A percentile compares a stretch with the other conserved stretches of the same genome.
These are phyloP conservation scores for Aspergillus incahuasiensis DNA, from an alignment of 495 filamentous ascomycete species.

Conservation along the genomic window DNA sequence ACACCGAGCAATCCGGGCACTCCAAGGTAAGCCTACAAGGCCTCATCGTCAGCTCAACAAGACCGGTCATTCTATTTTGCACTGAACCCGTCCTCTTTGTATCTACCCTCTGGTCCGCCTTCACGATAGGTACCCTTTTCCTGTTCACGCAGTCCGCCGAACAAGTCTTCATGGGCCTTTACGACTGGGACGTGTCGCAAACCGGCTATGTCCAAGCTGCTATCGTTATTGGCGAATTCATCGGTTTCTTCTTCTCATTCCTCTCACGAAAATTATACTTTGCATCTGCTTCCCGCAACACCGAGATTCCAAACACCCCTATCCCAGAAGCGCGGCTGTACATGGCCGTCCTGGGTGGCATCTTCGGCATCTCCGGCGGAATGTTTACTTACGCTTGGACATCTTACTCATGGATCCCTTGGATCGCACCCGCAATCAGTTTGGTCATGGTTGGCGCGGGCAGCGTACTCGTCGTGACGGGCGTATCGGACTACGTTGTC, in stretches of 20 bases:
- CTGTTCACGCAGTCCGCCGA: slow-evolving; percentile 44
- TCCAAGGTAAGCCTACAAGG: slow-evolving; percentile 15
- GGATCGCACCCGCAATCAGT: slow-evolving; percentile 24
- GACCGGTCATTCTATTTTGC: slow-evolving; percentile 43
- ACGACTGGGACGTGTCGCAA: slow-evolving; percentile 29
- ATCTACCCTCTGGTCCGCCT: slow-evolving; percentile 47
- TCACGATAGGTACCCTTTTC: slow-evolving; percentile 49
- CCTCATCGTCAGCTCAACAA: slow-evolving; percentile 16
- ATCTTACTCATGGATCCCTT: slow-evolving; percentile 22
- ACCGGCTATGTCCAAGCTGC: slow-evolving; percentile 37
- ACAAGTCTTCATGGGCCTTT: slow-evolving; percentile 34
- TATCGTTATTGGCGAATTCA: slow-evolving; percentile 32
- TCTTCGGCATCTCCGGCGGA: slow-evolving; percentile 33
- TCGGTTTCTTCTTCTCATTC: slow-evolving; percentile 25
- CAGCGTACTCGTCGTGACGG: slow-evolving; percentile 29
- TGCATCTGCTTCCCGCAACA: slow-evolving; percentile 29
- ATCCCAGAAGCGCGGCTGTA: slow-evolving; percentile 39
- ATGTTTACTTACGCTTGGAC: slow-evolving; percentile 43
- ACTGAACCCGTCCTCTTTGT: slow-evolving; percentile 52
- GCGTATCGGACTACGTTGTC: slow-evolving; percentile 29
- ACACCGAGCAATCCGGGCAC: slow-evolving; percentile 23
- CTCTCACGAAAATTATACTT: slow-evolving; percentile 28
- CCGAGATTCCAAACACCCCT: slow-evolving; percentile 26
- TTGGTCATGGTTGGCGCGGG: slow-evolving; percentile 22
- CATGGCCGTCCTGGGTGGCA: slow-evolving; percentile 26